phyloP scores from a whole-genome alignment of 495 filamentous ascomycete species.

The Choiromyces venosus region DNA sequence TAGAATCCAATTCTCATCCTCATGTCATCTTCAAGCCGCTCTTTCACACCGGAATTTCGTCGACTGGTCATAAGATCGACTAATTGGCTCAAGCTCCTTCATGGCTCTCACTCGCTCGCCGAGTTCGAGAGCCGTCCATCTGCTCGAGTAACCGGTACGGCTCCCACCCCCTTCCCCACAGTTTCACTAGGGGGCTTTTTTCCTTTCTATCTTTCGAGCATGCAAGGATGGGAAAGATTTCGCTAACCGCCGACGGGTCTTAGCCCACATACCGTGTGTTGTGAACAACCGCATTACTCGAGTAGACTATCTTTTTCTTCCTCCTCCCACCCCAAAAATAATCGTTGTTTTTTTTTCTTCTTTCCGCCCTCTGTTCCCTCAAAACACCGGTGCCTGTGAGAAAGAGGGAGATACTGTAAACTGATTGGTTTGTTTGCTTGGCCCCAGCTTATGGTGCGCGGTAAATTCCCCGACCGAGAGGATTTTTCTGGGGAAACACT shows the following conservation, averaged over 20 bases:
- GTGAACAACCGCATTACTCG: conserved; percentile 19
- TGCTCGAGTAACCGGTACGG: too few relatives aligned
- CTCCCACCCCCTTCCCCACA: conserved; percentile 25
- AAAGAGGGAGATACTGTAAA: conserved; percentile 19
- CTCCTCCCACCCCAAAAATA: conserved; percentile 14
- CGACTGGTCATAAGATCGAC: neutral
- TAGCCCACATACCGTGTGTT: conserved; percentile 32
- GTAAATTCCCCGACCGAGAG: conserved; percentile 26
- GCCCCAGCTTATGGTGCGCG: conserved; percentile 3
- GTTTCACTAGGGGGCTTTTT: conserved; percentile 26
- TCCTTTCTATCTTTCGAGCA: neutral
- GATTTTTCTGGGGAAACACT: conserved; percentile 20
- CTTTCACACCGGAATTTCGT: neutral
- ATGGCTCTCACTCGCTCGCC: neutral
- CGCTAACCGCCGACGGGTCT: conserved; percentile 41
- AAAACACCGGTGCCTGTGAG: conserved; percentile 14
- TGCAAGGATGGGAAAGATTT: conserved; percentile 27
- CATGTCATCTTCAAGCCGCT: neutral
- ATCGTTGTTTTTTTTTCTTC: conserved; percentile 11
- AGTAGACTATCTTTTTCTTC: conserved; percentile 30
- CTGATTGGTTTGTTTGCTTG: neutral
- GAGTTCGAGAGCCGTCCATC: conserved; percentile 1
- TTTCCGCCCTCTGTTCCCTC: conserved; percentile 13
- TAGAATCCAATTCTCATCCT: neutral
- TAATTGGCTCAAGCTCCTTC: neutral